phyloP scores from a whole-genome alignment of 1,139 yeast genomes.

The Pichia sp. region DNA sequence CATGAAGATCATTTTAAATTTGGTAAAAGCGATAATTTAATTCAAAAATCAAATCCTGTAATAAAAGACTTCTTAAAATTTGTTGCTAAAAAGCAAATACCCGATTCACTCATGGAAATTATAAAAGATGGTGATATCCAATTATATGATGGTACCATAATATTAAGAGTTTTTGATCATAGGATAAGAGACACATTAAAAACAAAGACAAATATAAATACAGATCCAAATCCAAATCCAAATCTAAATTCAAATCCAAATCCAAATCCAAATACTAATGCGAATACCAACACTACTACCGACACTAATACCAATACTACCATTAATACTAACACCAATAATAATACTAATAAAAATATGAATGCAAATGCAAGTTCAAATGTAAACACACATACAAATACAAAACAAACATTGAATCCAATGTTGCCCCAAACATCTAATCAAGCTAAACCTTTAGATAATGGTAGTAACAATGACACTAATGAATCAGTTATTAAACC shows the following conservation, averaged over 20 bases:
- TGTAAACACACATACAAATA: background rate
- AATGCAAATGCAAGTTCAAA: no score
- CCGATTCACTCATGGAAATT: conserved; percentile 84
- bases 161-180: conserved; percentile 79
- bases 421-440: background rate
- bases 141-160: conserved; percentile 84
- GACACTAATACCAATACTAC: no score
- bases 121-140: conserved; percentile 77
- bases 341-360: background rate
- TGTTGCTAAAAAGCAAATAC: conserved; percentile 76
- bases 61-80: conserved; percentile 72
- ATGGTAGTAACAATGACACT: background rate
- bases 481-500: background rate
- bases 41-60: conserved; percentile 77
- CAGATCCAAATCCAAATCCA: background rate
- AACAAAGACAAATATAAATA: background rate
- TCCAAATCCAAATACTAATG: background rate
- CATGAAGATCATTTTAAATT: conserved; percentile 85
- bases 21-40: conserved; percentile 68
- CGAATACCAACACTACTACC: background rate
- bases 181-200: conserved; percentile 29
- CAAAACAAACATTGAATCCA: background rate
- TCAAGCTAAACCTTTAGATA: background rate
- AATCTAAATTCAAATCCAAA: background rate
- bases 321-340: no score